phyloP scores from a whole-genome alignment of 495 filamentous ascomycete genomes.

The Penicillium bialowiezense region DNA sequence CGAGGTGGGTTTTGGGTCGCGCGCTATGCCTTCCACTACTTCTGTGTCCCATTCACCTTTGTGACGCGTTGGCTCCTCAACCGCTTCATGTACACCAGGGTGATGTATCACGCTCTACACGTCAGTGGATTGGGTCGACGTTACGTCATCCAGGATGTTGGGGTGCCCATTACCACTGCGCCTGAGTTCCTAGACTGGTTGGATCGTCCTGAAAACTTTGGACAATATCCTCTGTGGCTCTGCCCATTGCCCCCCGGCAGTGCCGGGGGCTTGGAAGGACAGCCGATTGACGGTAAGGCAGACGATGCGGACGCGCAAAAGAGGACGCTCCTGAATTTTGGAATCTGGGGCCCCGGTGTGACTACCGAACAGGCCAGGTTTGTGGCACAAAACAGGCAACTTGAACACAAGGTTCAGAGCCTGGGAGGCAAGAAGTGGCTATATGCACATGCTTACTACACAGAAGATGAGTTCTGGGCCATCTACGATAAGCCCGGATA shows the following conservation, averaged over 20 bases:
- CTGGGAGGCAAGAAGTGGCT: slow-evolving; percentile 65
- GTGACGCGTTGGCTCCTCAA: slow-evolving; percentile 53
- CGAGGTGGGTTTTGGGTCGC: slow-evolving; percentile 61
- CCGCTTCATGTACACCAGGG: slow-evolving; percentile 51
- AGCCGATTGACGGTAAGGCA: slow-evolving; percentile 23
- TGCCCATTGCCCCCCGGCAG: slow-evolving; percentile 38
- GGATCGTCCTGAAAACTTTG: slow-evolving; percentile 36
- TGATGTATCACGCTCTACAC: slow-evolving; percentile 57
- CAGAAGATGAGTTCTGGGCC: slow-evolving; percentile 53
- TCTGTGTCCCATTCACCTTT: slow-evolving; percentile 53
- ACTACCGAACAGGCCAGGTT: slow-evolving; percentile 28
- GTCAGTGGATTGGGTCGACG: slow-evolving; percentile 44
- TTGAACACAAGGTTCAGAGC: slow-evolving; percentile 62
- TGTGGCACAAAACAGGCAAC: slow-evolving; percentile 55
- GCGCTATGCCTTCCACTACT: slow-evolving; percentile 50
- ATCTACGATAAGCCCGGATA: slow-evolving; percentile 50
- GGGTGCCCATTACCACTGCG: slow-evolving; percentile 45
- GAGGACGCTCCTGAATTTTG: slow-evolving; percentile 50
- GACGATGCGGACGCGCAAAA: slow-evolving; percentile 2
- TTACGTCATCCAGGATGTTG: slow-evolving; percentile 57
- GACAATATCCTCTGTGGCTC: slow-evolving; percentile 58
- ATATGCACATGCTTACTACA: slow-evolving; percentile 55
- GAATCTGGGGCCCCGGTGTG: slow-evolving; percentile 49
- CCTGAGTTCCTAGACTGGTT: slow-evolving; percentile 48
- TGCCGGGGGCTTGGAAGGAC: slow-evolving; percentile 8